These are phyloP conservation scores for Talaromyces sp. DNA, from an alignment of 2,329 filamentous ascomycete genomes.

Conservation along the genomic window DNA sequence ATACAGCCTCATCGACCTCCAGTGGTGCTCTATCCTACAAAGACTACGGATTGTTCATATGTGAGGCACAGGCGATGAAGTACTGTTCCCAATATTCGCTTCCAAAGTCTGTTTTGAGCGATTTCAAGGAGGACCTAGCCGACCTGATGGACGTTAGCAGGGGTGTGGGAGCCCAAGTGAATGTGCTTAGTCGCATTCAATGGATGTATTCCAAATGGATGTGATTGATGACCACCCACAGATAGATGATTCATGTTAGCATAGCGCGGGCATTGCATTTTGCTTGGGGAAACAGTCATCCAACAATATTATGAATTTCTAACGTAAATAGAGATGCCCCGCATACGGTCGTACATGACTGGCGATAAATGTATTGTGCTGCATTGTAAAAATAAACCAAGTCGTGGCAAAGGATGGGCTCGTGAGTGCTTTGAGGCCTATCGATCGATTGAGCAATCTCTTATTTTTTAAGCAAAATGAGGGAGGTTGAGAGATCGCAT, in stretches of 20 bases:
- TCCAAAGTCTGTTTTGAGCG: slow-evolving; percentile 68
- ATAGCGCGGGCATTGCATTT: neutral
- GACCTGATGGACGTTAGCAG: slow-evolving; percentile 76
- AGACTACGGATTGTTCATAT: slow-evolving; percentile 83
- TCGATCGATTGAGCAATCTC: no score
- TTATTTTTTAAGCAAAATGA: neutral
- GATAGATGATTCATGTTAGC: neutral
- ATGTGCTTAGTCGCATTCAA: slow-evolving; percentile 73
- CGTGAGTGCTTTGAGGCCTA: no score
- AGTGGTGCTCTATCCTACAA: slow-evolving; percentile 80
- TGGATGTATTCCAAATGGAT: slow-evolving; percentile 87
- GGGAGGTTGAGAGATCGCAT: neutral
- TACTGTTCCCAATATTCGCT: slow-evolving; percentile 63
- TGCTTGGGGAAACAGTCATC: neutral
- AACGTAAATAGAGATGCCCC: neutral
- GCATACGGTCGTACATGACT: neutral
- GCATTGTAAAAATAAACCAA: no score
- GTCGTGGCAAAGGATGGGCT: no score
- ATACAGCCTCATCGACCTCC: slow-evolving; percentile 61
- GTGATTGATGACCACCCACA: neutral
- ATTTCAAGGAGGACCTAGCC: slow-evolving; percentile 83
- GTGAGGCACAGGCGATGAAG: slow-evolving; percentile 80
- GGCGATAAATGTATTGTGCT: no score
- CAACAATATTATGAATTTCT: neutral
- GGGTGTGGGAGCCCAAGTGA: slow-evolving; percentile 71